These are phyloP conservation scores for Aureobasidium sp. DNA, from an alignment of 2,329 filamentous ascomycete species.

Conservation along the genomic window DNA sequence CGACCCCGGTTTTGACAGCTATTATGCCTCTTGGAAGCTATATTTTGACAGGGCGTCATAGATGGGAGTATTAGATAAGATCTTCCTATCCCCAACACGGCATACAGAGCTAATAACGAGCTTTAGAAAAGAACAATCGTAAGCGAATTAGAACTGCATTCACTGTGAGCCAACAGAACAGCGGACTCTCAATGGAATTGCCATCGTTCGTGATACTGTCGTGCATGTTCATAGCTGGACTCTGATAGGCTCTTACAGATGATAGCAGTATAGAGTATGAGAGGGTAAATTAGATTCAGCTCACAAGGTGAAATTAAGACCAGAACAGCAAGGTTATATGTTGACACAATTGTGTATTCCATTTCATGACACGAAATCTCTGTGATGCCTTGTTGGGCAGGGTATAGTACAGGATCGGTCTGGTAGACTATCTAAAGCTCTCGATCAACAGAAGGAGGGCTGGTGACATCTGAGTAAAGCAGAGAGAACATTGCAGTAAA, in stretches of 20 bases:
- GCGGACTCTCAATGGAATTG: background rate
- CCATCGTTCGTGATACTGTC: background rate
- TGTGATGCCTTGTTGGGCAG: background rate
- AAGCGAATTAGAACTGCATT: background rate
- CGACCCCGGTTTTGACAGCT: too few species aligned
- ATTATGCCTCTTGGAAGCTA: too few species aligned
- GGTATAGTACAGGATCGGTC: slow-evolving; percentile 11
- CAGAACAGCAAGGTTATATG: background rate
- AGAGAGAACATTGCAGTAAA: background rate
- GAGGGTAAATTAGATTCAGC: background rate
- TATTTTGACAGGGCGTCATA: too few species aligned
- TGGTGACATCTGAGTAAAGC: background rate
- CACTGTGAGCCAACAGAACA: background rate
- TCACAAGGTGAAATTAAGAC: background rate
- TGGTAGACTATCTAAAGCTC: slow-evolving; percentile 4
- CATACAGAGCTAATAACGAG: too few species aligned
- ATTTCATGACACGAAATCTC: slow-evolving; percentile 4
- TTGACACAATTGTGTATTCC: background rate
- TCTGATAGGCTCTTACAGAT: background rate
- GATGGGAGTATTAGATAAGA: too few species aligned
- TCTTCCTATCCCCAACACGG: too few species aligned
- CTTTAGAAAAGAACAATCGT: too few species aligned
- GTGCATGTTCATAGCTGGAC: background rate
- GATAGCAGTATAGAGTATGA: background rate
- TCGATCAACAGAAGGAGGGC: background rate